Percentiles rank a stretch among this genome's conserved stretches.
phyloP scores from a whole-genome alignment of 441 rosid species.

The Kokia cookei region DNA sequence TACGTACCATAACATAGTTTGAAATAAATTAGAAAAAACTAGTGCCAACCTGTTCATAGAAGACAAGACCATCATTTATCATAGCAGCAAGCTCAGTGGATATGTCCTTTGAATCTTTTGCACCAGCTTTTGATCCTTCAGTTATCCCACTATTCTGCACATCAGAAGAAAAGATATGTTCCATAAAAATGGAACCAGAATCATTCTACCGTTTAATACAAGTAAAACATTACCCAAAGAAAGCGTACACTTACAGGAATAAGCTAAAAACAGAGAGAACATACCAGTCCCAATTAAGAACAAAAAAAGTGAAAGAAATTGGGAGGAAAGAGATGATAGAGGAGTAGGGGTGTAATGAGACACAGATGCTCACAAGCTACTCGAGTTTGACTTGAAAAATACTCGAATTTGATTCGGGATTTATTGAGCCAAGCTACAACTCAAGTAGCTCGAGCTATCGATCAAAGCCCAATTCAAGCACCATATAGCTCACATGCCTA shows the following conservation, averaged over 20 bases:
- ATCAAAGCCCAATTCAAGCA: too few relatives aligned
- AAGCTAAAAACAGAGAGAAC: neutral
- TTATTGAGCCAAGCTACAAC: too few relatives aligned
- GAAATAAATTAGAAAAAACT: slow-evolving; percentile 1
- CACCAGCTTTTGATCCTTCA: slow-evolving; percentile 39
- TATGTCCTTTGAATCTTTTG: slow-evolving; percentile 44
- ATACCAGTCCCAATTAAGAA: neutral
- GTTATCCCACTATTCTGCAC: slow-evolving; percentile 64
- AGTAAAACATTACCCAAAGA: neutral
- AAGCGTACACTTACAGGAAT: neutral
- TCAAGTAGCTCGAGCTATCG: too few relatives aligned
- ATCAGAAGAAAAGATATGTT: slow-evolving; percentile 21
- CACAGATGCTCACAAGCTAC: too few relatives aligned
- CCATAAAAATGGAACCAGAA: neutral
- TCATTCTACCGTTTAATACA: neutral
- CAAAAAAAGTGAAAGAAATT: neutral
- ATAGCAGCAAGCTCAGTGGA: slow-evolving; percentile 77
- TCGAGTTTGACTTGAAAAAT: too few relatives aligned
- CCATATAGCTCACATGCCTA: too few relatives aligned
- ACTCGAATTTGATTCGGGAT: too few relatives aligned
- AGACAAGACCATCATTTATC: slow-evolving; percentile 89
- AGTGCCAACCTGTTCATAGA: slow-evolving; percentile 75
- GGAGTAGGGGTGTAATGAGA: neutral
- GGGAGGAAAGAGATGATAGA: neutral
- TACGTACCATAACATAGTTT: neutral